phyloP scores from a whole-genome alignment of 1,284 basidiomycete genomes.

The Hemileia vastatrix region DNA sequence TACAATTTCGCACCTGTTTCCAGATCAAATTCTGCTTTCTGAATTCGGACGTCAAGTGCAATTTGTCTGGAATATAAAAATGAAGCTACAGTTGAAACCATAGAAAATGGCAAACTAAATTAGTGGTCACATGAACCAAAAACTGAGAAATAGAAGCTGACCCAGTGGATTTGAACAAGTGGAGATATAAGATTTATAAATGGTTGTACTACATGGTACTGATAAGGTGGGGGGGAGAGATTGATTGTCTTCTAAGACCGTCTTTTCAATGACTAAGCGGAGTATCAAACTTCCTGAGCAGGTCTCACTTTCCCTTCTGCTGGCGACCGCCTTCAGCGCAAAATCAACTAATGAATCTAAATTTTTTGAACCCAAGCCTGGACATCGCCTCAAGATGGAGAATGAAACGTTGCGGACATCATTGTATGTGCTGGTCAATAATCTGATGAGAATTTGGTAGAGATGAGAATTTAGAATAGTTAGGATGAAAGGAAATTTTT shows the following conservation, averaged over 20 bases:
- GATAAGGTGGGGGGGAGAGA: constrained; percentile 4
- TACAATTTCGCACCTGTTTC: constrained; percentile 7
- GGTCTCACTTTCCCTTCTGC: constrained; percentile 11
- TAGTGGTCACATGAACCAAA: not conserved
- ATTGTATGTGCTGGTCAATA: constrained; percentile 15
- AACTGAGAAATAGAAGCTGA: not conserved
- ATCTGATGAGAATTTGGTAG: not conserved
- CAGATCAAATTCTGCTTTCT: constrained; percentile 6
- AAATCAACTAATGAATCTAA: not conserved
- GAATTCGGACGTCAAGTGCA: constrained; percentile 8
- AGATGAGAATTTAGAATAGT: constrained; percentile 2
- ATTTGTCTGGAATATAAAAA: constrained; percentile 15
- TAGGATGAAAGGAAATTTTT: constrained; percentile 8
- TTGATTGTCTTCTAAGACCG: not conserved
- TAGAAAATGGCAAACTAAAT: not conserved
- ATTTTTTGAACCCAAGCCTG: not conserved
- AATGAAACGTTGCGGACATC: constrained; percentile 15
- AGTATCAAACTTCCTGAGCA: constrained; percentile 14
- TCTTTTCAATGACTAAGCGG: constrained; percentile 11
- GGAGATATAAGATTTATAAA: too few relatives aligned
- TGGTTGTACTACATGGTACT: too few relatives aligned
- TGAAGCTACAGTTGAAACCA: not conserved
- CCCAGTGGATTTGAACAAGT: not conserved
- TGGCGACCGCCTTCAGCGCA: constrained; percentile 7
- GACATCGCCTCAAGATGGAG: not conserved